These are phyloP conservation scores for Asclepias syriaca DNA, from an alignment of 257 asterid genomes.

Conservation along the genomic window DNA sequence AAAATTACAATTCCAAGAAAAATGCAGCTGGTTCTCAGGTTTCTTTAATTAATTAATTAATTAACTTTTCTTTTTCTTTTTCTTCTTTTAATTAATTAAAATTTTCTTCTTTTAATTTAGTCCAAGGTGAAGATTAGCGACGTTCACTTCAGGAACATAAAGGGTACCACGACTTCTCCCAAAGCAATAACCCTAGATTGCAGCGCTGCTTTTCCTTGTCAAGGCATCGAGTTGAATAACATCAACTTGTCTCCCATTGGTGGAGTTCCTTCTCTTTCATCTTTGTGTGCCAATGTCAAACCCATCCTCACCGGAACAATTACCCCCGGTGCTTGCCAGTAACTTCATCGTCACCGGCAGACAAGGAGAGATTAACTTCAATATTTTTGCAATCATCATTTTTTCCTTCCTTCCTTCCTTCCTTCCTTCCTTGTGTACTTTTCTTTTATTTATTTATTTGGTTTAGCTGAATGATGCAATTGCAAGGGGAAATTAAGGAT, in stretches of 20 bases:
- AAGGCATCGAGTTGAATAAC: constrained; percentile 38
- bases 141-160: constrained; percentile 53
- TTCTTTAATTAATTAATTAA: background rate
- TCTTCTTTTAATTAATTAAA: background rate
- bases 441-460: background rate
- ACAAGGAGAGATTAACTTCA: too few relatives aligned
- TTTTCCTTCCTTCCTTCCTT: background rate
- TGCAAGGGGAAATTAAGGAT: too few relatives aligned
- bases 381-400: background rate
- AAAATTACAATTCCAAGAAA: constrained; percentile 49
- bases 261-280: background rate
- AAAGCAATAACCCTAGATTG: constrained; percentile 40
- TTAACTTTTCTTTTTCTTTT: too few relatives aligned
- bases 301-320: constrained; percentile 15
- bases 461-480: too few relatives aligned
- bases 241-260: constrained; percentile 36
- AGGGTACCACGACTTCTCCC: constrained; percentile 44
- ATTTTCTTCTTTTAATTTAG: background rate
- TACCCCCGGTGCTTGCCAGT: constrained; percentile 21
- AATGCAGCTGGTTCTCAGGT: constrained; percentile 15
- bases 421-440: background rate
- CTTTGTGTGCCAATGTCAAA: constrained; percentile 36
- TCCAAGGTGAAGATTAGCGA: constrained; percentile 52
- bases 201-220: constrained; percentile 56
- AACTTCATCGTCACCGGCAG: background rate